These are phyloP conservation scores for Tranzscheliella williamsii DNA, from an alignment of 1,284 basidiomycete species.

Conservation along the genomic window DNA sequence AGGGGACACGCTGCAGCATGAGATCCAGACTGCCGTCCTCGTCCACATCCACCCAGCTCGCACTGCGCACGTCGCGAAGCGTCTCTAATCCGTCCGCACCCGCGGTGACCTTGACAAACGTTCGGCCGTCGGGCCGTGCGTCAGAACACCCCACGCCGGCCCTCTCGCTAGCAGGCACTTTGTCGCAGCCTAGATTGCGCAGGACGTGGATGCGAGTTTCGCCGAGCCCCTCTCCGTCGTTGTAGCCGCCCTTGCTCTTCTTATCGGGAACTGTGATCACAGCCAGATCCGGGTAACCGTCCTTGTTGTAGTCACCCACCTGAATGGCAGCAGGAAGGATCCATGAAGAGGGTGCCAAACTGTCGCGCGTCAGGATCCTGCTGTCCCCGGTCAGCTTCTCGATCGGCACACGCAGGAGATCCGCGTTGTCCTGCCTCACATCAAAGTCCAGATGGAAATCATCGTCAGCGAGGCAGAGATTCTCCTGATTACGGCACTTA, in stretches of 20 bases:
- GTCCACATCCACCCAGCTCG: constrained; percentile 87
- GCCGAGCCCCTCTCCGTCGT: constrained; percentile 30
- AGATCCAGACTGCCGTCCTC: constrained; percentile 96
- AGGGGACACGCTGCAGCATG: constrained; percentile 72
- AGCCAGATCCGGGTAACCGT: constrained; percentile 87
- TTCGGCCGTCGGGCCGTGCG: constrained; percentile 22
- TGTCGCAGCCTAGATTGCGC: constrained; percentile 73
- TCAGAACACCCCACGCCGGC: constrained; percentile 17
- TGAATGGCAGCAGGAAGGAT: constrained; percentile 76
- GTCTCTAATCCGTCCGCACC: constrained; percentile 70
- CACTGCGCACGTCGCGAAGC: constrained; percentile 77
- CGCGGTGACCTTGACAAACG: constrained; percentile 64
- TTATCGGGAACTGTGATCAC: constrained; percentile 68
- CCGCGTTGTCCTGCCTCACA: constrained; percentile 66
- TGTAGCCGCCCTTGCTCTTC: constrained; percentile 43
- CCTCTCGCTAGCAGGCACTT: constrained; percentile 54
- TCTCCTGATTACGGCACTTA: constrained; percentile 69
- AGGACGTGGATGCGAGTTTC: constrained; percentile 71
- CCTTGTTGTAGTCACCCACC: constrained; percentile 87
- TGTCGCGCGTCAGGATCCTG: constrained; percentile 72
- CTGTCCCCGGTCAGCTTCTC: constrained; percentile 64
- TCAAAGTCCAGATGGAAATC: constrained; percentile 77
- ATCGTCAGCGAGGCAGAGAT: constrained; percentile 80
- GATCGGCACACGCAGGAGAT: constrained; percentile 72
- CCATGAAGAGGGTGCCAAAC: constrained; percentile 60